A percentile compares a stretch with the other conserved stretches of the same genome.
These are phyloP conservation scores for Cyclostephanos tholiformis DNA, from an alignment of 108 stramenopile species.

Conservation along the genomic window DNA sequence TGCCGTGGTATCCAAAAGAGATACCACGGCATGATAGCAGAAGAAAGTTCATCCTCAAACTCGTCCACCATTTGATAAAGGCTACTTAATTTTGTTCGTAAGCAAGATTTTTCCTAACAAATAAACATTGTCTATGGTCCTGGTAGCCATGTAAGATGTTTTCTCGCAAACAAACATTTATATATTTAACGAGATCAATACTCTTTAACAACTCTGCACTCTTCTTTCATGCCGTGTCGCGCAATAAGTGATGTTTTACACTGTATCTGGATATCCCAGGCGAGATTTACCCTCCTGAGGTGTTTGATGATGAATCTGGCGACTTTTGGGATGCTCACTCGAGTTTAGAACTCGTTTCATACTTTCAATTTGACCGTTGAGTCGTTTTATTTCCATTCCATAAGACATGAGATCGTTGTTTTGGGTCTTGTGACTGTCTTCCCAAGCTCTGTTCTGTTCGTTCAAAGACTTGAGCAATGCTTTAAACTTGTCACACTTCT, in stretches of 20 bases:
- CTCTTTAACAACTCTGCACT: not conserved
- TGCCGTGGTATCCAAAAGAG: too few relatives aligned
- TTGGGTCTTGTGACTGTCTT: slow-evolving; percentile 28
- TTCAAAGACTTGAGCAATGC: slow-evolving; percentile 25
- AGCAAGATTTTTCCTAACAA: too few relatives aligned
- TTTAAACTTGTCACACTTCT: slow-evolving; percentile 34
- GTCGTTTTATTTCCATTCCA: slow-evolving; percentile 25
- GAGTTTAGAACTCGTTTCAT: slow-evolving; percentile 5
- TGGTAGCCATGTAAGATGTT: not conserved
- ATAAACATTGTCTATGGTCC: not conserved
- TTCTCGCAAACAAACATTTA: not conserved
- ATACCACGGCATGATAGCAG: too few relatives aligned
- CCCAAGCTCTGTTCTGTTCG: slow-evolving; percentile 28
- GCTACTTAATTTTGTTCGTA: too few relatives aligned
- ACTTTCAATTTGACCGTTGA: not conserved
- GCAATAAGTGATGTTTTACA: slow-evolving; percentile 5
- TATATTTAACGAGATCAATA: not conserved
- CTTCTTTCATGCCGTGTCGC: not conserved
- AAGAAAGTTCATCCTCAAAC: too few relatives aligned
- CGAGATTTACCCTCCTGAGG: not conserved
- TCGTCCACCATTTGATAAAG: too few relatives aligned
- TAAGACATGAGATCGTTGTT: slow-evolving; percentile 14
- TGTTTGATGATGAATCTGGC: not conserved
- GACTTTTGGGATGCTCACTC: slow-evolving; percentile 3
- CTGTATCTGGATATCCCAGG: not conserved